phyloP scores from a whole-genome alignment of 345 rosid species.

The Microcos paniculata region DNA sequence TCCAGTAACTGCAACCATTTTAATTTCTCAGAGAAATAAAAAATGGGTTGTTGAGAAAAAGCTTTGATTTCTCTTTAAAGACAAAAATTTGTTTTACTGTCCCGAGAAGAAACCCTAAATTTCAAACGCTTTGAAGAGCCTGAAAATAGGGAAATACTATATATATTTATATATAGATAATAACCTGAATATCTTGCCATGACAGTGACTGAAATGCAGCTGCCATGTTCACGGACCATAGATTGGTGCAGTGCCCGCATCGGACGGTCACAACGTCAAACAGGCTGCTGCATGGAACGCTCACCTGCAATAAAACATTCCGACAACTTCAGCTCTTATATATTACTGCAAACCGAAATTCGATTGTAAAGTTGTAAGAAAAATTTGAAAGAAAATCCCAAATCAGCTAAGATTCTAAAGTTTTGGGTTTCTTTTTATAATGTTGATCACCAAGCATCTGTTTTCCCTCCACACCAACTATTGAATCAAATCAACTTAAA shows the following conservation, averaged over 20 bases:
- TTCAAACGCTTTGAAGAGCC: conserved; percentile 30
- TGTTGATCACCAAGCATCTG: not conserved
- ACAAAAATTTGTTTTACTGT: conserved; percentile 4
- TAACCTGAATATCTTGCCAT: conserved; percentile 72
- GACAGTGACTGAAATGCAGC: conserved; percentile 84
- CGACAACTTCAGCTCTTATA: not conserved
- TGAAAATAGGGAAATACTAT: conserved; percentile 9
- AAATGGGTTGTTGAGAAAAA: conserved; percentile 26
- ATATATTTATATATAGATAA: not conserved
- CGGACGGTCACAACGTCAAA: conserved; percentile 90
- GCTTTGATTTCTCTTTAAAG: conserved; percentile 32
- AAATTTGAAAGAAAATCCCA: not conserved
- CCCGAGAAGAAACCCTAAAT: conserved; percentile 39
- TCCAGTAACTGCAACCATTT: conserved; percentile 7
- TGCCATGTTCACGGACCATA: conserved; percentile 98
- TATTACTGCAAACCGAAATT: not conserved
- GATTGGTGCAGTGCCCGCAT: conserved; percentile 95
- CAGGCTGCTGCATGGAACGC: conserved; percentile 91
- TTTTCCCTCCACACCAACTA: not conserved
- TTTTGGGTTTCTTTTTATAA: not conserved
- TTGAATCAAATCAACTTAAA: not conserved
- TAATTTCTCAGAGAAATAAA: conserved; percentile 7
- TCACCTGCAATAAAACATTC: conserved; percentile 55
- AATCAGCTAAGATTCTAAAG: conserved; percentile 11
- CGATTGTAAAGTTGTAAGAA: not conserved